Base-by-base conservation (phyloP, 108 stramenopile genomes). In the Epithemia pelagica region DNA sequence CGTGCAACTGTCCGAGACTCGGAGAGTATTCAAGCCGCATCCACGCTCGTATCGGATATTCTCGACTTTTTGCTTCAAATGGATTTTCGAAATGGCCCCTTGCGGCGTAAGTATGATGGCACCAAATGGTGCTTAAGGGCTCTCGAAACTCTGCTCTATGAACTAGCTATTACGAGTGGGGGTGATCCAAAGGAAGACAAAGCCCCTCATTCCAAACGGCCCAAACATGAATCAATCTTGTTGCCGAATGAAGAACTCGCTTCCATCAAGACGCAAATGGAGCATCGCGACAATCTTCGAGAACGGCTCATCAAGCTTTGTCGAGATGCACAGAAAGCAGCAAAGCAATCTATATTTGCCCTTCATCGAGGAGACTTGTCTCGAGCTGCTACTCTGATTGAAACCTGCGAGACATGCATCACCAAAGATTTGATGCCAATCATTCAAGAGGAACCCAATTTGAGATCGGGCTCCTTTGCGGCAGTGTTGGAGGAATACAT, bases 41-140 rank as follows among this genome's bases (percentile, higher is more conserved):
- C 83, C 18, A 75, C 83, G 60, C 58, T 85, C 59, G 82, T 90
- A 1, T 28, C 68, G 2, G 68, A 71, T 31, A 66, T 91, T 2
- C 69, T 88, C 58, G 81, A 82, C 27, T 78, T 87, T 58, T 66
- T 95, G 58, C 67, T 94, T 7, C 61, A 80, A 61, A 90, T 95
- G 65, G 93, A 96, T 67, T 96, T 94, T 71, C 85, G 96, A n/a
- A 98, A 98, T 78, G 95, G 96, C 0, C 78, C 83, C 22, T 69
- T 98, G 37, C 79, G 97, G 23, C 80, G 88, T 31, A 91, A 87
- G 63, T 96, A 91, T 65, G 97, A 93, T 60, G 76, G 80, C 2
- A 74, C 86, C 32, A 95, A 93, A 69, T 92, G 92, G 19, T 32
- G 32, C 1, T 52, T 70, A 10, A 58, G 70, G 31, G 67, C 79